Evolutionary conservation across 2,329 filamentous ascomycete species (phyloP).

Genomic region (Scolecobasidium constrictum): DNA sequence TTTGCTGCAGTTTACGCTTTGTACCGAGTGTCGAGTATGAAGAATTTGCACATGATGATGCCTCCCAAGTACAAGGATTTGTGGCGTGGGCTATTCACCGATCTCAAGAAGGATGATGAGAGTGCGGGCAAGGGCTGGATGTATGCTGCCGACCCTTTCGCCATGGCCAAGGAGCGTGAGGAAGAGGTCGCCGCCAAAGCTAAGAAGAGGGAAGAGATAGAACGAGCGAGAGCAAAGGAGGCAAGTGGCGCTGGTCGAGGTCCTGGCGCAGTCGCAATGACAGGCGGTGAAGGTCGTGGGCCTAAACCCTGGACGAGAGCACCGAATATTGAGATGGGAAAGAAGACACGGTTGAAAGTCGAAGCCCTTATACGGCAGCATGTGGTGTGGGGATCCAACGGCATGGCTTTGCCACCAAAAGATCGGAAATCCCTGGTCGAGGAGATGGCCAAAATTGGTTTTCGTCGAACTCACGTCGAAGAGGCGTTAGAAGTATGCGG

Average conservation of each 20-base stretch:
- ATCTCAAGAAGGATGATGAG: slow-evolving; percentile 70
- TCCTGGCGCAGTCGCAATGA: slow-evolving; percentile 18
- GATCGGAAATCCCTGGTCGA: slow-evolving; percentile 53
- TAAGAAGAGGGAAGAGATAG: slow-evolving; percentile 66
- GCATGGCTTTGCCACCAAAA: slow-evolving; percentile 49
- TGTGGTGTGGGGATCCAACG: slow-evolving; percentile 79
- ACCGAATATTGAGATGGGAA: slow-evolving; percentile 88
- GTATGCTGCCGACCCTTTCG: slow-evolving; percentile 93
- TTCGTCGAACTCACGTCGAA: slow-evolving; percentile 78
- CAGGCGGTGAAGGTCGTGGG: slow-evolving; percentile 29
- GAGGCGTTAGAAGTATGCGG: slow-evolving; percentile 83
- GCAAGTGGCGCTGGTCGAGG: slow-evolving; percentile 20
- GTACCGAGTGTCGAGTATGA: slow-evolving; percentile 88
- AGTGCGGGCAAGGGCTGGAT: slow-evolving; percentile 72
- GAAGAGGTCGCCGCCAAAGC: slow-evolving; percentile 64
- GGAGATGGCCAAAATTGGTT: slow-evolving; percentile 69
- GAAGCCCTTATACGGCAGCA: slow-evolving; percentile 69
- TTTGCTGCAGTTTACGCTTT: slow-evolving; percentile 87
- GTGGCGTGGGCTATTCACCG: slow-evolving; percentile 81
- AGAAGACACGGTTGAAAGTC: slow-evolving; percentile 64
- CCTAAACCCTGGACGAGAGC: slow-evolving; percentile 67
- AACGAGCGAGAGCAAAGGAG: slow-evolving; percentile 41
- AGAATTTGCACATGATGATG: slow-evolving; percentile 88
- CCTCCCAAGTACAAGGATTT: slow-evolving; percentile 81
- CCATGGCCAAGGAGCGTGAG: slow-evolving; percentile 66